phyloP scores from a whole-genome alignment of 2,329 filamentous ascomycete genomes.

The Hypomyces rosellus region DNA sequence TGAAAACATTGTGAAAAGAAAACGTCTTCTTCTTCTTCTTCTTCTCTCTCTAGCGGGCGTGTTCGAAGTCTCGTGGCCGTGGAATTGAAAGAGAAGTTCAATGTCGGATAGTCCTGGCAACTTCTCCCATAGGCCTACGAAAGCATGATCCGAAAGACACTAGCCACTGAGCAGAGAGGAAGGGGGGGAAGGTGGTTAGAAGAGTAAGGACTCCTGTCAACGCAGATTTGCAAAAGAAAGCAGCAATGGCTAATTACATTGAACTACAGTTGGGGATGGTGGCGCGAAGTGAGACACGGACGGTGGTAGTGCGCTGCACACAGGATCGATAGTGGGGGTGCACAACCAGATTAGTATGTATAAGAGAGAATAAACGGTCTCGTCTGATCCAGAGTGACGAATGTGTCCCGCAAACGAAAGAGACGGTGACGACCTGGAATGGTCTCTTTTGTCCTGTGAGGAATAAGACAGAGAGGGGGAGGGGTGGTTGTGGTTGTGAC shows the following conservation, averaged over 20 bases:
- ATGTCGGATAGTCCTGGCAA: slow-evolving; percentile 16
- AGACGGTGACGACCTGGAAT: background rate
- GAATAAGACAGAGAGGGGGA: slow-evolving; percentile 1
- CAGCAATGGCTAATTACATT: slow-evolving; percentile 5
- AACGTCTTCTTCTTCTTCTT: background rate
- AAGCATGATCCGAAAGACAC: slow-evolving; percentile 15
- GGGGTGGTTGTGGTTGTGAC: background rate
- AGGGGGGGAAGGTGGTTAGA: background rate
- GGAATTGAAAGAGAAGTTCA: slow-evolving; percentile 3
- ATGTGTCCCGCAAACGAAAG: background rate
- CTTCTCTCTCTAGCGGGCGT: too few species aligned
- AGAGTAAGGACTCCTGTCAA: background rate
- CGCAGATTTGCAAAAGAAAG: slow-evolving; percentile 6
- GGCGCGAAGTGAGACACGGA: slow-evolving; percentile 10
- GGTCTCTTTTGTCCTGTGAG: background rate
- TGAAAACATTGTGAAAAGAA: slow-evolving; percentile 25
- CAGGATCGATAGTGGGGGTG: background rate
- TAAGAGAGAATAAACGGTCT: slow-evolving; percentile 6
- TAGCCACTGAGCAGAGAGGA: background rate
- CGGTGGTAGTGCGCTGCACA: background rate
- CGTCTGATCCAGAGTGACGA: slow-evolving; percentile 2
- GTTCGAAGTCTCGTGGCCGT: slow-evolving; percentile 3
- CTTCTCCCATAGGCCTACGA: slow-evolving; percentile 9
- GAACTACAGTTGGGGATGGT: slow-evolving; percentile 1
- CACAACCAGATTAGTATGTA: slow-evolving; percentile 2